Percentiles rank a stretch among this genome's conserved stretches.
Evolutionary conservation across 768 basidiomycete genomes (phyloP).

Genomic region (Coprinopsis marcescibilis): DNA sequence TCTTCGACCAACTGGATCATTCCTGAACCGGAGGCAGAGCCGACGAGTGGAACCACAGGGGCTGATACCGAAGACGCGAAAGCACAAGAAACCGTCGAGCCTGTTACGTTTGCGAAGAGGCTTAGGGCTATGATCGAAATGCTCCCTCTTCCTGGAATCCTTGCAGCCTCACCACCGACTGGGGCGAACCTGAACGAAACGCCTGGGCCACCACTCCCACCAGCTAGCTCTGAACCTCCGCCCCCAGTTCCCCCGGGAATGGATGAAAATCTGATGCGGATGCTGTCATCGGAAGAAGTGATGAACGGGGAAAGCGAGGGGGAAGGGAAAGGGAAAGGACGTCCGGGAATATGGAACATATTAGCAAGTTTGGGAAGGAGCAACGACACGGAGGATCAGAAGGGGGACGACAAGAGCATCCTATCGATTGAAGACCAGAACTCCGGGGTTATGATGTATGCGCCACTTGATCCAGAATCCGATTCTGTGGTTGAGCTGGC

Average conservation of each 20-base stretch:
- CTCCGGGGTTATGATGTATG: conserved; percentile 70
- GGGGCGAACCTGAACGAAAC: conserved; percentile 16
- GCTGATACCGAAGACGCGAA: conserved; percentile 7
- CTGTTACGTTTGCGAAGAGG: conserved; percentile 31
- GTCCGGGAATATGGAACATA: conserved; percentile 53
- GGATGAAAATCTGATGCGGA: conserved; percentile 42
- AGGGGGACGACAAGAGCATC: not conserved
- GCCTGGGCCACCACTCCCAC: conserved; percentile 13
- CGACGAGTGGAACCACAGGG: conserved; percentile 6
- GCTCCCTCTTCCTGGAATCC: conserved; percentile 26
- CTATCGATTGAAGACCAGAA: conserved; percentile 34
- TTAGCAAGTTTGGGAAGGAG: conserved; percentile 39
- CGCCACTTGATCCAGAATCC: conserved; percentile 57
- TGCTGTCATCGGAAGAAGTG: conserved; percentile 53
- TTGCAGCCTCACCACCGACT: conserved; percentile 13
- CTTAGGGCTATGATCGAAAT: conserved; percentile 32
- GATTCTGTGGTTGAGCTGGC: conserved; percentile 68
- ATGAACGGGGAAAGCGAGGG: conserved; percentile 50
- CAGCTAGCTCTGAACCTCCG: conserved; percentile 12
- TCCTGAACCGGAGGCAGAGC: conserved; percentile 3
- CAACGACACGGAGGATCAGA: conserved; percentile 1
- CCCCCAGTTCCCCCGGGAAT: conserved; percentile 37
- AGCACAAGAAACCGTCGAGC: conserved; percentile 22
- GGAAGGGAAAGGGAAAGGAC: conserved; percentile 18
- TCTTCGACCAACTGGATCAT: conserved; percentile 5